Base-by-base conservation (phyloP, 1,284 basidiomycete species). In the Xerocomus minutiporus region DNA sequence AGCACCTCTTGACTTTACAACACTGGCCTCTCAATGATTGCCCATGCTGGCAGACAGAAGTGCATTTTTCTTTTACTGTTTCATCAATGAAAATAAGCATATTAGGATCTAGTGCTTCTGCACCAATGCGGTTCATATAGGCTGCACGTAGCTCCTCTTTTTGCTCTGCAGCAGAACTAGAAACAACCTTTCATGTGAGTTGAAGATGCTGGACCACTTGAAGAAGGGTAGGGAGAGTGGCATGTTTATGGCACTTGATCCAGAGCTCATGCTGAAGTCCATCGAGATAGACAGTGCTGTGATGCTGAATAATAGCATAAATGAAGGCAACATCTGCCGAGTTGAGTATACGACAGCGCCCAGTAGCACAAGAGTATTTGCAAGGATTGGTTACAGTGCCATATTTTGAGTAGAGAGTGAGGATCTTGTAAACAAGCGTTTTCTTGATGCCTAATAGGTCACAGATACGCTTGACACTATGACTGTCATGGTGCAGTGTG, bases 31-130 rank as follows among this genome's bases (percentile, higher is more conserved):
- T 47, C 1, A 15, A 2, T 4, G n/a, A 49, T 1, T 17, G 8
- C 1, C 35, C 48, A 52, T 58, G 4, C 54, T 25, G 15, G 23
- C 20, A 4, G 45, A 42, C 17, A 2, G 29, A 42, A 0, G 56
- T 66, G 15, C 53, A 48, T 20, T 55, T 45, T 42, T 69, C 62
- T 4, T 57, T 50, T 3, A 60, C 60, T 17, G 64, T 61, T 41
- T 67, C 61, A 46, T 68, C 64, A 44, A 64, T 48, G 36, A 68
- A 70, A 52, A 70, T 55, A 4, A 65, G 32, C 57, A 60, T 59
- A 8, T 57, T 52, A 1, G n/a, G 5, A 1, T 36, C 35, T n/a
- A n/a, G 39, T 4, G 49, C 15, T 54, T 46, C 34, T 1, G 55
- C 51, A 8, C 51, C 57, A 41, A 68, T 64, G 3, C 32, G 11